These are phyloP conservation scores for Parasarocladium wereldwijsianum DNA, from an alignment of 2,329 filamentous ascomycete species.

Conservation along the genomic window DNA sequence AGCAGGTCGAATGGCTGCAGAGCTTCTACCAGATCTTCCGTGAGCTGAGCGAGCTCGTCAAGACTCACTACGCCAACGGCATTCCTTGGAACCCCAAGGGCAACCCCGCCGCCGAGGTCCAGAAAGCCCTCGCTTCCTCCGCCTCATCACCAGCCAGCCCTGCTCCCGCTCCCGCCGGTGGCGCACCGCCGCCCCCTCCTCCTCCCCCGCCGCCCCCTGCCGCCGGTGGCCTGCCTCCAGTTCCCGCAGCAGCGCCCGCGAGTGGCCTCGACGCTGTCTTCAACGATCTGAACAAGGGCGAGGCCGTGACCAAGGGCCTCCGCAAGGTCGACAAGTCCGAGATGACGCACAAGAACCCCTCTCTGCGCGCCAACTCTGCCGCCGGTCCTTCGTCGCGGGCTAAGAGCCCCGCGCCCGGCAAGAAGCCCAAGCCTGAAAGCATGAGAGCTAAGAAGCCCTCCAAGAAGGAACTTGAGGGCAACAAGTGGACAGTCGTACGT, in stretches of 20 bases:
- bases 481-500: slow-evolving; percentile 80
- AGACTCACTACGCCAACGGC: slow-evolving; percentile 65
- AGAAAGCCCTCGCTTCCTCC: slow-evolving; percentile 36
- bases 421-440: slow-evolving; percentile 74
- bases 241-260: slow-evolving; percentile 20
- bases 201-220: slow-evolving; percentile 60
- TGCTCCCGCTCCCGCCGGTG: slow-evolving; percentile 38
- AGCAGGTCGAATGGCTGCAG: slow-evolving; percentile 78
- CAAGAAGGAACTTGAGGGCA: slow-evolving; percentile 66
- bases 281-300: slow-evolving; percentile 77
- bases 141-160: slow-evolving; percentile 14
- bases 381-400: slow-evolving; percentile 41
- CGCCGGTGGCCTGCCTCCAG: slow-evolving; percentile 42
- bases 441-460: slow-evolving; percentile 74
- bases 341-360: slow-evolving; percentile 98
- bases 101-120: slow-evolving; percentile 53
- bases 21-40: slow-evolving; percentile 87
- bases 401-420: slow-evolving; percentile 78
- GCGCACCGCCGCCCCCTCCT: slow-evolving; percentile 41
- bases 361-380: slow-evolving; percentile 58
- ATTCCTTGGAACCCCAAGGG: slow-evolving; percentile 77
- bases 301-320: slow-evolving; percentile 73
- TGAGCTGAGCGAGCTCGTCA: slow-evolving; percentile 69
- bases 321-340: slow-evolving; percentile 89
- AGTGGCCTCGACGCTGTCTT: slow-evolving; percentile 78